A percentile compares a stretch with the other conserved stretches of the same genome.
Conservation (phyloP, 768 basidiomycete species). For the Chalciporus pseudorubinellus region DNA sequence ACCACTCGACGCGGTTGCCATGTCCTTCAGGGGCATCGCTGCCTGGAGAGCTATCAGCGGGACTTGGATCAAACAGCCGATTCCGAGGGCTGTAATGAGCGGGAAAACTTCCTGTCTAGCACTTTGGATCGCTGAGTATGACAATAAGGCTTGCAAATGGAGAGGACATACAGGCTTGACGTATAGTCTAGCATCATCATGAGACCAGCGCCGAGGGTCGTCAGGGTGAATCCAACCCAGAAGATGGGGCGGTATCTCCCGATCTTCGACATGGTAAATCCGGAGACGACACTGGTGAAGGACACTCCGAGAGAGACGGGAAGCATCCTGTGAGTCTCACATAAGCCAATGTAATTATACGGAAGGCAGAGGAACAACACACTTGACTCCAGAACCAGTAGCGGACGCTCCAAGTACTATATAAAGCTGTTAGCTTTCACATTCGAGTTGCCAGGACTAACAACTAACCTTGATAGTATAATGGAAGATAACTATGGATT, state of each 20-base stretch:
- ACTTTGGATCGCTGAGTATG: slow-evolving; percentile 32
- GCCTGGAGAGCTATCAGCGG: slow-evolving; percentile 80
- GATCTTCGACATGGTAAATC: slow-evolving; percentile 55
- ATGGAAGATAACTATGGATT: slow-evolving; percentile 51
- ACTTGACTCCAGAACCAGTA: slow-evolving; percentile 63
- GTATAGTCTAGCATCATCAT: slow-evolving; percentile 64
- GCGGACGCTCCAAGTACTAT: slow-evolving; percentile 64
- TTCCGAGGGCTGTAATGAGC: slow-evolving; percentile 61
- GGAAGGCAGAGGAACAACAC: background rate
- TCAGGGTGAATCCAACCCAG: slow-evolving; percentile 59
- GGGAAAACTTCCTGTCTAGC: slow-evolving; percentile 63
- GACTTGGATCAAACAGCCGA: slow-evolving; percentile 62
- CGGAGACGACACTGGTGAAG: slow-evolving; percentile 50
- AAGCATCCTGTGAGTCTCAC: slow-evolving; percentile 52
- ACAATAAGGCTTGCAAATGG: background rate
- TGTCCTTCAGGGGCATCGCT: slow-evolving; percentile 81
- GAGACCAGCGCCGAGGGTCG: slow-evolving; percentile 65
- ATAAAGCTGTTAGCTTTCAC: background rate
- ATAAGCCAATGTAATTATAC: too few species aligned
- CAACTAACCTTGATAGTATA: slow-evolving; percentile 57
- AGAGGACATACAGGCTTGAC: slow-evolving; percentile 33
- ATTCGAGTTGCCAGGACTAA: background rate
- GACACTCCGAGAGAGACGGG: slow-evolving; percentile 65
- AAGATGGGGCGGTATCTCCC: slow-evolving; percentile 59
- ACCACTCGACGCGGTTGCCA: slow-evolving; percentile 77